Evolutionary conservation across 2,329 filamentous ascomycete genomes (phyloP), one percentile per base, ranked within the genome.

Genomic region (Monosporascus sp.): DNA sequence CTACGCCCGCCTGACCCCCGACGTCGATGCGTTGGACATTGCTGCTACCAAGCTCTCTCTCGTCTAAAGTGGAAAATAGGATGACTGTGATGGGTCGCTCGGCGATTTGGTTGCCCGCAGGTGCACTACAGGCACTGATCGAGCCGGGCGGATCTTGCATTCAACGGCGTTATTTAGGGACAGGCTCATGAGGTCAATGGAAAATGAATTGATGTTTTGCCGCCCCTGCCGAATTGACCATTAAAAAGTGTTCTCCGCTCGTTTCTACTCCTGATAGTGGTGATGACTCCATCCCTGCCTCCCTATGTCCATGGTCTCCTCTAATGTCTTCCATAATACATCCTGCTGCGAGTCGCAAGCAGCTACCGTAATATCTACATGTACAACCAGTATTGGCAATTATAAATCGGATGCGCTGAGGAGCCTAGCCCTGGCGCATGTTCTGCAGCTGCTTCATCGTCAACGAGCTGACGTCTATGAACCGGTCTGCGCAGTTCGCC

Each of bases 21-120:
- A 99, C 76, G 92, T 97, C 67, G 94, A 99, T 77, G 94, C 94
- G 71, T 88, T 99, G 68, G 94, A 99, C 80, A 97, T 99, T 78
- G 95, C 94, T 62, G 95, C 94, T 70, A 97, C 94, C 78, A 99
- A 97, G 88, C 87, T 99, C 67, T 88, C 88, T 67, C 94, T 99
- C 71, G 94, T 97, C 74, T 97, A 96, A 66, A 70, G 72, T 65
- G 31, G 52, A 53, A 46, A 54, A 51, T 46, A 24, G 35, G 43
- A 51, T 54, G 56, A 56, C 56, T 55, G 53, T 55, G 51, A 56
- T 54, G 55, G 52, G 53, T 58, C 51, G 58, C 50, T 56, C 49
- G 51, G 57, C 58, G 56, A 56, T 60, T 51, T 54, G 37, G 56
- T 59, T 55, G 55, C 60, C 56, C 50, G 51, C 48, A 55, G 51